Base-by-base conservation (phyloP, 192 early-diverging fungal genomes). In the Backusella mclennaniae region DNA sequence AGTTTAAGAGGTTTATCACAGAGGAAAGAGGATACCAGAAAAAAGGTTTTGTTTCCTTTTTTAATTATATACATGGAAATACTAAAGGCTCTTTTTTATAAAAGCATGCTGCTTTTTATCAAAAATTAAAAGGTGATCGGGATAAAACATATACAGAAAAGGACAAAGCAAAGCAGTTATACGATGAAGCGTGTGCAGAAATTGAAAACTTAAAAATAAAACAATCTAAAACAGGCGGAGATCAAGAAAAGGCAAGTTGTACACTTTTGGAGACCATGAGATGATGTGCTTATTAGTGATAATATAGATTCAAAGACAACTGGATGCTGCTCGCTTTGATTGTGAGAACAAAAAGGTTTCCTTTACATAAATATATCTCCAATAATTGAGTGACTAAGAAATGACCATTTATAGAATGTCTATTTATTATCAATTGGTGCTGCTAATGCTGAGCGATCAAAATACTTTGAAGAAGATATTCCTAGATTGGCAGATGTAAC, bases 11-110 rank as follows among this genome's bases (percentile, higher is more conserved):
- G 74, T 12, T 35, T 91, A 1, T 73, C 79, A 11, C 56, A 73
- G 4, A 89, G 89, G 75, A 89, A 90, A 69, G 93, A 95, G 42
- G 90, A 95, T 39, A 81, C 90, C 0, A 66, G 88, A 38, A 94
- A 93, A 78, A 94, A 92, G 86, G 92, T 91, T 78, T 12, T 67
- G 35, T 42, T 36, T 53, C 19, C 19, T 26, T 33, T 74, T 69
- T 15, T 74, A 1, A 1, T 33, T 23, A 17, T 73, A 21, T 26
- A 35, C 29, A 35, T 4, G 36, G 14, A 49, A 35, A 15, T 53
- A 46, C 56, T 36, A 19, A 36, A 42, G 66, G 33, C 15, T 79
- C 4, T 4, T 14, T 17, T 44, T 4, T 44, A 5, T 33, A 44
- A 7, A 49, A 93, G 91, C 92, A 93, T 77, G 78, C 90, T 35